These are phyloP conservation scores for Vitis cinerea DNA, from an alignment of 164 flowering plant species.

Conservation along the genomic window DNA sequence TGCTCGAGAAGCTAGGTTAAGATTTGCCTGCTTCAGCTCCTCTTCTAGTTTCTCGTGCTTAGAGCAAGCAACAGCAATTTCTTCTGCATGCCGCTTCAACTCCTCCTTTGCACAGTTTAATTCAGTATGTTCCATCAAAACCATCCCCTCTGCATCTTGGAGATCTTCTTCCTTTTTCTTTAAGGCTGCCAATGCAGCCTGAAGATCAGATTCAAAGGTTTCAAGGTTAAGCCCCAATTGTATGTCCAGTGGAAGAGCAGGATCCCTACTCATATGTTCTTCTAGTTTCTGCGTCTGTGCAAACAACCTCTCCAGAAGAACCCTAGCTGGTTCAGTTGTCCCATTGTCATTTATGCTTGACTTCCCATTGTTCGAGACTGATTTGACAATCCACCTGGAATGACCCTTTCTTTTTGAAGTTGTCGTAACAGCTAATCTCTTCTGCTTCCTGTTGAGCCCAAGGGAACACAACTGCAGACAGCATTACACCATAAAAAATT, in stretches of 20 bases:
- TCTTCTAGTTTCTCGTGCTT: constrained; percentile 58
- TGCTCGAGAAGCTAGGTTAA: constrained; percentile 58
- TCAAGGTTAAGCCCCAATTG: constrained; percentile 43
- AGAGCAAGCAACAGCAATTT: constrained; percentile 43
- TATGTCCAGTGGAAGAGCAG: constrained; percentile 29
- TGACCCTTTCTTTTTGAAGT: constrained; percentile 14
- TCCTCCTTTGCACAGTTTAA: constrained; percentile 53
- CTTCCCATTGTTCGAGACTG: constrained; percentile 37
- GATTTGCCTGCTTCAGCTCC: constrained; percentile 63
- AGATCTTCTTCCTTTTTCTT: constrained; percentile 80
- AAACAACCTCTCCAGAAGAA: constrained; percentile 80
- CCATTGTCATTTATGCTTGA: constrained; percentile 52
- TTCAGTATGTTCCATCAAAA: constrained; percentile 50
- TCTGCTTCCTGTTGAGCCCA: constrained; percentile 26
- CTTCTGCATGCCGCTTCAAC: constrained; percentile 51
- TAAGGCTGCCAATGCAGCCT: constrained; percentile 59
- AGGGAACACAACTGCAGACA: constrained; percentile 30
- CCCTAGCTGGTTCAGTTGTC: constrained; percentile 58
- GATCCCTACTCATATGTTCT: constrained; percentile 48
- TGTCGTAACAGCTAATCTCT: constrained; percentile 19
- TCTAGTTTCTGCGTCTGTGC: constrained; percentile 81
- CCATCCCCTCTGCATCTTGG: constrained; percentile 55
- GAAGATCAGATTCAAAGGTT: constrained; percentile 66
- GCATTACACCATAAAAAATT: background rate
- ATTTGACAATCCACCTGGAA: constrained; percentile 25